Conservation (phyloP, 176 grass and related monocot species). For the Dactylis glomerata region DNA sequence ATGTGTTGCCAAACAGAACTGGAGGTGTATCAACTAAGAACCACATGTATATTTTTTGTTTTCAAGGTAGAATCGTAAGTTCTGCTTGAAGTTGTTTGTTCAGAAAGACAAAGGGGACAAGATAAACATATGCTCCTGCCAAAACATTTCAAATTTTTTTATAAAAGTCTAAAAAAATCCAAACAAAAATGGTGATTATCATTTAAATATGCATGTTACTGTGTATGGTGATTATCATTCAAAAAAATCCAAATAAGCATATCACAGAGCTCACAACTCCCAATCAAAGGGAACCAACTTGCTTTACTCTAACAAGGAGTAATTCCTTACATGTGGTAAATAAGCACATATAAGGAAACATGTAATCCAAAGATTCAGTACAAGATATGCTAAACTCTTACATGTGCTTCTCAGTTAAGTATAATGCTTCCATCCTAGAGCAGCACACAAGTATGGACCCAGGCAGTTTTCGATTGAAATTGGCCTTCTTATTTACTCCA, state of each 20-base stretch:
- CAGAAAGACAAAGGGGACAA: not conserved
- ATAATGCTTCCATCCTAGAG: conserved; percentile 64
- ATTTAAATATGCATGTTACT: too few relatives aligned
- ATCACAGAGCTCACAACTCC: too few relatives aligned
- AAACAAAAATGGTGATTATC: too few relatives aligned
- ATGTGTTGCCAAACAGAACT: not conserved
- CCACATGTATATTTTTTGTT: not conserved
- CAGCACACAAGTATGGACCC: conserved; percentile 61
- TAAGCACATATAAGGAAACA: conserved; percentile 24
- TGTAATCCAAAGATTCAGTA: not conserved
- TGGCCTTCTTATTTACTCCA: too few relatives aligned
- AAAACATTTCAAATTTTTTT: too few relatives aligned
- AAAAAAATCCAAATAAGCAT: too few relatives aligned
- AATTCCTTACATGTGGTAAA: too few relatives aligned
- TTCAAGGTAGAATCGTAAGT: not conserved
- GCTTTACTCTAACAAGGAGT: too few relatives aligned
- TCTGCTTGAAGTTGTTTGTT: not conserved
- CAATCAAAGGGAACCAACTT: too few relatives aligned
- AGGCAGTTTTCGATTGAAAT: conserved; percentile 46
- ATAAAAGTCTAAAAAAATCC: too few relatives aligned
- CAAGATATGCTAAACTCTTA: conserved; percentile 43
- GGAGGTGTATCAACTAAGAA: not conserved
- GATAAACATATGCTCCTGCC: not conserved
- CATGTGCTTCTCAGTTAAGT: conserved; percentile 82
- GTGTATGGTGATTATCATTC: too few relatives aligned